Evolutionary conservation across 208 protist species (phyloP), one percentile per base, ranked within the genome.

Genomic region (Leishmania mexicana): DNA sequence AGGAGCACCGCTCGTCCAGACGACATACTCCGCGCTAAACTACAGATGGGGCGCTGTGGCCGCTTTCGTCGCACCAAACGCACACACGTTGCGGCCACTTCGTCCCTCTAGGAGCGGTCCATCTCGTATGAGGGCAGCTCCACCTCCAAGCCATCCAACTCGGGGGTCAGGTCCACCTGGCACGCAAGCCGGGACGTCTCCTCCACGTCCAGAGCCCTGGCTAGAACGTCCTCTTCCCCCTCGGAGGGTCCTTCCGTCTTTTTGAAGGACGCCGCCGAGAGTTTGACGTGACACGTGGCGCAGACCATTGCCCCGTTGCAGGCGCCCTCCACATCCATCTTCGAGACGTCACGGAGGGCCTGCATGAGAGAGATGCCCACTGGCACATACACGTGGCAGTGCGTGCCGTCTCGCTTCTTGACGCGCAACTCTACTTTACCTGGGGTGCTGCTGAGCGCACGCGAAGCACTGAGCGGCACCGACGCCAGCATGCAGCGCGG

Each of bases 231-330:
- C 65, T 85, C 65, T 57, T 96, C 93, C 10, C 93, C 89, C 71
- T 99, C 98, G 13, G 80, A 87, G 38, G 58, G 65, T 42, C 60
- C 78, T 21, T 70, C 81, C 2, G 35, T 76, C 62, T 92, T 96
- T 64, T 94, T 82, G 78, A 92, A 99, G 78, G 88, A 87, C 64
- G 91, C 83, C 73, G 84, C 76, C 38, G 95, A 87, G 28, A 99
- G 64, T 57, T 98, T 93, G 19, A 99, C 94, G 73, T 99, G 98
- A 81, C 98, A 99, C 28, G 98, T 99, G 53, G 91, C 96, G 80
- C 98, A 99, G 77, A 96, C 96, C 51, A 96, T 88, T 42, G 90
- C 96, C n/a, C 91, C 92, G 35, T 98, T 92, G 77, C 97, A 99
- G 24, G 97, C 94, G 17, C 93, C 96, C 70, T 98, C 73, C 81